phyloP scores from a whole-genome alignment of 108 stramenopile species.

The Aurantiochytrium sp. region DNA sequence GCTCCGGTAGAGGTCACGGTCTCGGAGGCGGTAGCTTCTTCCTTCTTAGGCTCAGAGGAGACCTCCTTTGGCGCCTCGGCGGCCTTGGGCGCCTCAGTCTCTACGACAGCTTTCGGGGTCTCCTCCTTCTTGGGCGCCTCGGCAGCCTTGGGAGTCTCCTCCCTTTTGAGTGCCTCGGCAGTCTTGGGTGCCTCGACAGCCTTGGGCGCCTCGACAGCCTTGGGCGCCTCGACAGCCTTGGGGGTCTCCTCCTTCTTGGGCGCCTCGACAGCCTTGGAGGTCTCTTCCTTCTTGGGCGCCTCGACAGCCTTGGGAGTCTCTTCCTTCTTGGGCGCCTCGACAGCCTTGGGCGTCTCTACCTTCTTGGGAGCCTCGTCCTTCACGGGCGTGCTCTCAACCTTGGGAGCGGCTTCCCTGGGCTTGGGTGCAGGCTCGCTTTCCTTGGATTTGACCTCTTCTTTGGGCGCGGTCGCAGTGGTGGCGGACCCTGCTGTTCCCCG shows the following conservation, averaged over 20 bases:
- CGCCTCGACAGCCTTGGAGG: too few relatives aligned
- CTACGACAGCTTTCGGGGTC: background rate
- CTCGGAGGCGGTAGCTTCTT: background rate
- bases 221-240: background rate
- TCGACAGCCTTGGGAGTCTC: background rate
- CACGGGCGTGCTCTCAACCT: background rate
- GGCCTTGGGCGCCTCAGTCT: background rate
- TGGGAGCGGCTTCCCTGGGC: too few relatives aligned
- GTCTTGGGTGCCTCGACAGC: background rate
- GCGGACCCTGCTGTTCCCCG: background rate
- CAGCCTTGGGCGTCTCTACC: background rate
- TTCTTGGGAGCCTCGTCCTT: background rate
- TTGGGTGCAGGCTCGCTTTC: too few relatives aligned
- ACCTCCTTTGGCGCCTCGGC: too few relatives aligned
- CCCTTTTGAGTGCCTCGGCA: too few relatives aligned
- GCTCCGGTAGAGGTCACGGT: background rate
- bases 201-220: background rate
- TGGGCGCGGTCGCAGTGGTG: background rate
- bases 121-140: too few relatives aligned
- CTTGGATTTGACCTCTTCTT: too few relatives aligned
- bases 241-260: background rate
- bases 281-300: background rate
- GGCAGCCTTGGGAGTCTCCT: background rate
- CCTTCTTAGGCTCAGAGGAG: background rate
- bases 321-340: background rate